Evolutionary conservation across 2,329 filamentous ascomycete species (phyloP).

Genomic region (Hirsutella thompsonii): DNA sequence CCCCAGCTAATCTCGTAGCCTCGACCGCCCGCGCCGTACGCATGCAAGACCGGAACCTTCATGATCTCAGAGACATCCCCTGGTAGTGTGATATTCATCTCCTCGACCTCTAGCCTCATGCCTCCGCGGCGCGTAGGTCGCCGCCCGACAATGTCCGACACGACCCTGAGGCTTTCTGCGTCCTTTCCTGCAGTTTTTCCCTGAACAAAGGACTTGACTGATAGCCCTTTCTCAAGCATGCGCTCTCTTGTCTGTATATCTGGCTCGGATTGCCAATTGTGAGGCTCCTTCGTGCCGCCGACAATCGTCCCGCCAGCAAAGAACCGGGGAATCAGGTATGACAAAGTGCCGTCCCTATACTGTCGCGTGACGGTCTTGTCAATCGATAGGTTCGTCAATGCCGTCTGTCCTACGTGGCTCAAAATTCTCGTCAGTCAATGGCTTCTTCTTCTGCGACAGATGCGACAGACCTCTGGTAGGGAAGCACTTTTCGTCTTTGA

Average conservation of each 20-base stretch:
- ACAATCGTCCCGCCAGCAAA: slow-evolving; percentile 50
- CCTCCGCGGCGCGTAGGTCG: slow-evolving; percentile 30
- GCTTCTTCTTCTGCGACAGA: no score
- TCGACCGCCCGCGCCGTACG: slow-evolving; percentile 45
- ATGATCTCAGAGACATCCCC: neutral
- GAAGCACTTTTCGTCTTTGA: slow-evolving; percentile 18
- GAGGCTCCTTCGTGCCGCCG: slow-evolving; percentile 49
- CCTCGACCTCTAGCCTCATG: slow-evolving; percentile 41
- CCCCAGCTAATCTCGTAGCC: slow-evolving; percentile 49
- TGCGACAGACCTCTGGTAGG: slow-evolving; percentile 17
- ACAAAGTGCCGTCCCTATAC: slow-evolving; percentile 47
- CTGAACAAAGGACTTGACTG: slow-evolving; percentile 14
- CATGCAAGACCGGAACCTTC: slow-evolving; percentile 26
- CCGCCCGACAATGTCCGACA: slow-evolving; percentile 30
- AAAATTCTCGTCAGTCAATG: neutral
- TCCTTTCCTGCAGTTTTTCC: slow-evolving; percentile 3
- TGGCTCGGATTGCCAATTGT: slow-evolving; percentile 29
- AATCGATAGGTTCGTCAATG: slow-evolving; percentile 23
- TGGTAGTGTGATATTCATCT: neutral
- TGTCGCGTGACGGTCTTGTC: slow-evolving; percentile 41
- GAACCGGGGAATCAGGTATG: slow-evolving; percentile 47
- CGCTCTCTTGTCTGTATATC: slow-evolving; percentile 29
- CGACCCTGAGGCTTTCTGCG: slow-evolving; percentile 15
- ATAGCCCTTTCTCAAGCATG: slow-evolving; percentile 26
- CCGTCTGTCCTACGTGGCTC: slow-evolving; percentile 16